Conservation (phyloP, 83 land plant species). For the Thuja plicata region DNA sequence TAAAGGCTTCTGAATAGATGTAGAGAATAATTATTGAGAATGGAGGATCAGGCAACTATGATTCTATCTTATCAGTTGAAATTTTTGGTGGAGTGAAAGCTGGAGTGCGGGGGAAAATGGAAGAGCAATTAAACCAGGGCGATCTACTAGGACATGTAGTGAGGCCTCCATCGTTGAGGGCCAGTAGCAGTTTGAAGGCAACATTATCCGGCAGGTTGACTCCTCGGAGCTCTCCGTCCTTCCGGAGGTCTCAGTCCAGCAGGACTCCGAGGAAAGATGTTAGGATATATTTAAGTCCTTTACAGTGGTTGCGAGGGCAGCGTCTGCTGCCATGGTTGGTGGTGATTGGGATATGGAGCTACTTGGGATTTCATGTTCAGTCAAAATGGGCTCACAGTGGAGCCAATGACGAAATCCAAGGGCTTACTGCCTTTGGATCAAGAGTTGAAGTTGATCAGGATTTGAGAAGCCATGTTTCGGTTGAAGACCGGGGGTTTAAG, state of each 20-base stretch:
- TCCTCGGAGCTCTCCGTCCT: slow-evolving; percentile 66
- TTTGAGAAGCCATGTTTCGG: slow-evolving; percentile 12
- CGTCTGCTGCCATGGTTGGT: slow-evolving; percentile 74
- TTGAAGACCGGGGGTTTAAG: not conserved
- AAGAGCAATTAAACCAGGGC: slow-evolving; percentile 17
- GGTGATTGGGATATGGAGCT: slow-evolving; percentile 78
- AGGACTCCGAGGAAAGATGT: slow-evolving; percentile 64
- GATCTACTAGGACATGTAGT: slow-evolving; percentile 42
- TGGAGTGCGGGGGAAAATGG: slow-evolving; percentile 25
- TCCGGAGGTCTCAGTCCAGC: slow-evolving; percentile 48
- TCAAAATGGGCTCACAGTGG: slow-evolving; percentile 71
- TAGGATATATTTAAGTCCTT: slow-evolving; percentile 14
- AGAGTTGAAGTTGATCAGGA: slow-evolving; percentile 8
- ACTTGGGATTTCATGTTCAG: slow-evolving; percentile 77
- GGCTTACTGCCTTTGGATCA: slow-evolving; percentile 31
- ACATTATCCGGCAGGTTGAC: slow-evolving; percentile 53
- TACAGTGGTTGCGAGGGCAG: slow-evolving; percentile 50
- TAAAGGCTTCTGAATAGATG: not conserved
- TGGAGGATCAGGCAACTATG: not conserved
- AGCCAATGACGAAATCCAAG: slow-evolving; percentile 23
- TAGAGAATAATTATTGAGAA: not conserved
- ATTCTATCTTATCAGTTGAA: not conserved
- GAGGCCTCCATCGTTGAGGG: slow-evolving; percentile 40
- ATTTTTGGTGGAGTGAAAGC: not conserved
- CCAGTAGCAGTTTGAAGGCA: slow-evolving; percentile 47